Base-by-base conservation (phyloP, 192 early-diverging fungal genomes). In the Geranomyces michiganensis region DNA sequence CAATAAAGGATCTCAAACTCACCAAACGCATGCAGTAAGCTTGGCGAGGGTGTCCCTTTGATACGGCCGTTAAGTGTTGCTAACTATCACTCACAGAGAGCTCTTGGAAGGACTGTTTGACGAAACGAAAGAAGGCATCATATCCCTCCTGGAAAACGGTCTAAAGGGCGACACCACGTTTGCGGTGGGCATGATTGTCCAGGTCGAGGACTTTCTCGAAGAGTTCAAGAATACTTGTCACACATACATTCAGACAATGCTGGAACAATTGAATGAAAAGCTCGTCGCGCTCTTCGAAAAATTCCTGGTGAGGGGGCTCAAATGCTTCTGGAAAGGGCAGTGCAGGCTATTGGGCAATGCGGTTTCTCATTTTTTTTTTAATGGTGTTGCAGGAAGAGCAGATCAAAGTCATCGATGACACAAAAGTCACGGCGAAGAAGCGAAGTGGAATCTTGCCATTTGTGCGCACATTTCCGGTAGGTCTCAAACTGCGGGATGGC, bases 371-470 rank as follows among this genome's bases (percentile, higher is more conserved):
- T 12, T 27, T 64, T 49, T 45, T 31, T 45, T 14, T 6, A 6
- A 6, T 6, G 9, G 15, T 53, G n/a, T 70, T 26, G 29, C 75
- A 90, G 87, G 89, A 91, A 17, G 94, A 97, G 32, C 96, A 99
- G 78, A 81, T 95, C 27, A 88, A 87, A 66, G 84, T 84, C 15
- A 95, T 99, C 62, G 95, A 99, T 47, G 94, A 95, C 22, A 95
- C 93, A 19, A 93, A 95, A 76, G 84, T 94, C 65, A 93, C 89
- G 22, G 87, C 90, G 33, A 92, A 92, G 66, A 93, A 92, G 77
- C 86, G 95, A 5, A 89, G 83, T 59, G 96, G 96, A 19, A 91
- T 94, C n/a, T 77, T 96, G n/a, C 84, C 91, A 0, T 94, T 93
- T 75, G 87, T 96, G 24, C 86, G 91, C 1, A 92, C 91, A 8